Evolutionary conservation across 2,329 filamentous ascomycete species (phyloP).

Genomic region (Rhinocladiella mackenziei): DNA sequence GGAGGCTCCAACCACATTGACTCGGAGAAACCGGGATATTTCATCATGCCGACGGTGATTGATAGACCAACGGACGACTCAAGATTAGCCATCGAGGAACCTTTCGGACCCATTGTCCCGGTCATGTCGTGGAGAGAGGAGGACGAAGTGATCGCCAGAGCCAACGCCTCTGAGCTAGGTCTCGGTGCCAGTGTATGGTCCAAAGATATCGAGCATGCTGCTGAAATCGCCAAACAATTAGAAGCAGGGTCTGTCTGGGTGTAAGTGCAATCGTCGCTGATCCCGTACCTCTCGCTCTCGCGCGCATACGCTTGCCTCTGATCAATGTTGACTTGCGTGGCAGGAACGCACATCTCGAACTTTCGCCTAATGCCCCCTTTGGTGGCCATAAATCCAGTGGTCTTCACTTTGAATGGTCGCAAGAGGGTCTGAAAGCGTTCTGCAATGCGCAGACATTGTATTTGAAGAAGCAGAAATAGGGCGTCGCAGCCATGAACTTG

Average conservation of each 20-base stretch:
- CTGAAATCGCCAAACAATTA: conserved; percentile 44
- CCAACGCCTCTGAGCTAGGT: conserved; percentile 51
- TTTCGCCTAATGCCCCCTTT: too few species aligned
- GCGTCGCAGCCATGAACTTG: too few species aligned
- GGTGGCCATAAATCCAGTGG: too few species aligned
- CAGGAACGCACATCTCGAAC: too few species aligned
- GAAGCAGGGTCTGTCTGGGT: conserved; percentile 48
- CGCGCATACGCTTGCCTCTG: too few species aligned
- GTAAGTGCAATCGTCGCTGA: too few species aligned
- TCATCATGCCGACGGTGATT: conserved; percentile 48
- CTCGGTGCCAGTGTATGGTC: conserved; percentile 51
- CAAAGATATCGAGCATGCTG: conserved; percentile 46
- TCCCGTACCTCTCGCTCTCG: too few species aligned
- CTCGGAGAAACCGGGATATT: conserved; percentile 47
- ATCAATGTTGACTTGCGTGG: too few species aligned
- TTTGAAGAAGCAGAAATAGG: too few species aligned
- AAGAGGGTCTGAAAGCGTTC: too few species aligned
- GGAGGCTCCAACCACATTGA: conserved; percentile 43
- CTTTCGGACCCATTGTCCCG: conserved; percentile 51
- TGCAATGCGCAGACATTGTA: too few species aligned
- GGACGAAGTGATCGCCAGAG: conserved; percentile 44
- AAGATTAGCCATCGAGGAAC: conserved; percentile 41
- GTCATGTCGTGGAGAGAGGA: conserved; percentile 46
- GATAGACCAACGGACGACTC: conserved; percentile 33
- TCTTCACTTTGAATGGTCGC: too few species aligned